Evolutionary conservation across 148 eudicot species (phyloP).

Genomic region (Chenopodium quinoa): DNA sequence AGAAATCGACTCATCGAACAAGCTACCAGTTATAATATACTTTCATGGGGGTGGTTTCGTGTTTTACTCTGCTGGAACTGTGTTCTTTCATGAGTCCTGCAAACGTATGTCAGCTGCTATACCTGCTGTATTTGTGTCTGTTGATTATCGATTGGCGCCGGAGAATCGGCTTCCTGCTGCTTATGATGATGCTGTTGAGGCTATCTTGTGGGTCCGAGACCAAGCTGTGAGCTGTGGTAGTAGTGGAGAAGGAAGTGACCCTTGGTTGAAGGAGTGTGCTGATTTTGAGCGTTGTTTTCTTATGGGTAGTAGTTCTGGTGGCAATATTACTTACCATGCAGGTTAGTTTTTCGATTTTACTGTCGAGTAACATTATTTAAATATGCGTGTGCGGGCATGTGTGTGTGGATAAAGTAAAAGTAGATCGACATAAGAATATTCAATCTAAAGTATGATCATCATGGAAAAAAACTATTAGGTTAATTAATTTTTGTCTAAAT

Average conservation of each 20-base stretch:
- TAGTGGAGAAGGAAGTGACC: slow-evolving; percentile 34
- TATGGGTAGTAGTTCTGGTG: slow-evolving; percentile 87
- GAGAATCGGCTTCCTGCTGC: slow-evolving; percentile 87
- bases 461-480: too few species aligned
- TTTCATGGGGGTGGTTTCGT: slow-evolving; percentile 86
- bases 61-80: slow-evolving; percentile 50
- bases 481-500: too few species aligned
- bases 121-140: slow-evolving; percentile 62
- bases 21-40: slow-evolving; percentile 63
- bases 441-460: too few species aligned
- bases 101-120: slow-evolving; percentile 29
- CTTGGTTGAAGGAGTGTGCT: slow-evolving; percentile 61
- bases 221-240: slow-evolving; percentile 40
- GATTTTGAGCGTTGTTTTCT: slow-evolving; percentile 64
- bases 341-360: slow-evolving; percentile 19
- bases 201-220: slow-evolving; percentile 53
- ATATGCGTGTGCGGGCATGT: too few species aligned
- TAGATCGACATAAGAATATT: too few species aligned
- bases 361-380: background rate
- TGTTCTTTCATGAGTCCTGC: slow-evolving; percentile 53
- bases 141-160: slow-evolving; percentile 80
- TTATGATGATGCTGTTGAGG: slow-evolving; percentile 81
- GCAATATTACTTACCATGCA: slow-evolving; percentile 57
- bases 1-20: slow-evolving; percentile 10
- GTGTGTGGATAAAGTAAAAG: too few species aligned